Conservation (phyloP, 768 basidiomycete species). For the Xerocomellus chrysenteron region DNA sequence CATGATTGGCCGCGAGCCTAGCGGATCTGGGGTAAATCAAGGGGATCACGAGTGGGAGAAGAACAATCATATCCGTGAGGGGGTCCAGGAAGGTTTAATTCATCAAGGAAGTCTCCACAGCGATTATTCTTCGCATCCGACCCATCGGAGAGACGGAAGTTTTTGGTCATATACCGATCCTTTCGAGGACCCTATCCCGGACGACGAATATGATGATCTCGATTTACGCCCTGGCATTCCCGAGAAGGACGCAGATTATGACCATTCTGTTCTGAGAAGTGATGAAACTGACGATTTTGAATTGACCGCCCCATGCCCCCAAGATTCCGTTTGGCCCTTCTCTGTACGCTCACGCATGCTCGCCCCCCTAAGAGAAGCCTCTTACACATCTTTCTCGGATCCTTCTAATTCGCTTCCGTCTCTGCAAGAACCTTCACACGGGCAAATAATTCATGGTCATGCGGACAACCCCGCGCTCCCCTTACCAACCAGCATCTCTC, state of each 20-base stretch:
- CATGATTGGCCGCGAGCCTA: constrained; percentile 30
- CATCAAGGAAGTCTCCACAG: constrained; percentile 15
- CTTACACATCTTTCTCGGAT: constrained; percentile 22
- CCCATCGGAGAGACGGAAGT: constrained; percentile 13
- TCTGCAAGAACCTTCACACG: constrained; percentile 23
- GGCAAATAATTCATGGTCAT: constrained; percentile 25
- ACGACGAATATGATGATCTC: constrained; percentile 18
- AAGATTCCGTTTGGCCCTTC: constrained; percentile 13
- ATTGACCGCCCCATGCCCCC: constrained; percentile 11
- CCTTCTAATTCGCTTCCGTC: constrained; percentile 27
- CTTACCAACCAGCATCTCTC: constrained; percentile 11
- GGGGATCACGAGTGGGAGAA: constrained; percentile 22
- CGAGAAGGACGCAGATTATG: constrained; percentile 24
- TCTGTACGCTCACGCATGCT: constrained; percentile 29
- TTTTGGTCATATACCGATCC: constrained; percentile 48
- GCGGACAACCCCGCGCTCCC: constrained; percentile 23
- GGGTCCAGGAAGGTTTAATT: constrained; percentile 21
- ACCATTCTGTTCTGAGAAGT: constrained; percentile 8
- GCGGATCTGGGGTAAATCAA: constrained; percentile 20
- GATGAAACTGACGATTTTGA: constrained; percentile 14
- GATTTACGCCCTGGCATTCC: constrained; percentile 7
- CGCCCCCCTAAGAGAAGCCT: constrained; percentile 34
- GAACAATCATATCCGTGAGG: constrained; percentile 9
- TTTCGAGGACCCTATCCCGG: constrained; percentile 32
- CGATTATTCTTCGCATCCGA: constrained; percentile 5